A percentile compares a stretch with the other conserved stretches of the same genome.
These are phyloP conservation scores for Hemileccinum impolitum DNA, from an alignment of 768 basidiomycete genomes.

Conservation along the genomic window DNA sequence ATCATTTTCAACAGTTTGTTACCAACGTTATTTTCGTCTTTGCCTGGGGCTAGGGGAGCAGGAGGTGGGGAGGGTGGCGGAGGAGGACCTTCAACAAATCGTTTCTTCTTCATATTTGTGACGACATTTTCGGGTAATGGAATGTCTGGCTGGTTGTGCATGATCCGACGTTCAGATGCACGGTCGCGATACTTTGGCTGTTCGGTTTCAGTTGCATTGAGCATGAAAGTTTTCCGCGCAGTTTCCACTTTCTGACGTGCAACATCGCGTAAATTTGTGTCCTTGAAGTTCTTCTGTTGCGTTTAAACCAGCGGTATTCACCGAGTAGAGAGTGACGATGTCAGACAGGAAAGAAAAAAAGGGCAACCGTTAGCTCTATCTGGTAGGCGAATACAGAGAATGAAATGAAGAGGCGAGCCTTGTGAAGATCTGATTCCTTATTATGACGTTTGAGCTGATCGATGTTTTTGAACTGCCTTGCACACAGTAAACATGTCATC, in stretches of 20 bases:
- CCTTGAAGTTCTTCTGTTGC: conserved; percentile 80
- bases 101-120: conserved; percentile 39
- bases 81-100: conserved; percentile 52
- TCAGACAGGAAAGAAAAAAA: conserved; percentile 5
- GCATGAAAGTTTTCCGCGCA: conserved; percentile 35
- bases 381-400: conserved; percentile 18
- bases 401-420: conserved; percentile 58
- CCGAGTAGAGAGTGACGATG: background rate
- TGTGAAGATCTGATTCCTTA: conserved; percentile 92
- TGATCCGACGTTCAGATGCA: conserved; percentile 84
- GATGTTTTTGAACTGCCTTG: conserved; percentile 85
- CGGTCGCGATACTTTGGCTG: conserved; percentile 92
- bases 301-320: background rate
- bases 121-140: conserved; percentile 56
- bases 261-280: conserved; percentile 64
- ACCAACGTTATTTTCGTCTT: conserved; percentile 85
- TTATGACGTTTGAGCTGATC: conserved; percentile 89
- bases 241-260: conserved; percentile 64
- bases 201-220: conserved; percentile 34
- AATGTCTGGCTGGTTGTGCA: conserved; percentile 89
- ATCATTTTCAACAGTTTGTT: conserved; percentile 95
- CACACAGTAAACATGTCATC: conserved; percentile 85
- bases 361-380: conserved; percentile 32
- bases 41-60: conserved; percentile 61
- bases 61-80: conserved; percentile 61